These are phyloP conservation scores for Neofusicoccum parvum DNA, from an alignment of 2,329 filamentous ascomycete species.

Conservation along the genomic window DNA sequence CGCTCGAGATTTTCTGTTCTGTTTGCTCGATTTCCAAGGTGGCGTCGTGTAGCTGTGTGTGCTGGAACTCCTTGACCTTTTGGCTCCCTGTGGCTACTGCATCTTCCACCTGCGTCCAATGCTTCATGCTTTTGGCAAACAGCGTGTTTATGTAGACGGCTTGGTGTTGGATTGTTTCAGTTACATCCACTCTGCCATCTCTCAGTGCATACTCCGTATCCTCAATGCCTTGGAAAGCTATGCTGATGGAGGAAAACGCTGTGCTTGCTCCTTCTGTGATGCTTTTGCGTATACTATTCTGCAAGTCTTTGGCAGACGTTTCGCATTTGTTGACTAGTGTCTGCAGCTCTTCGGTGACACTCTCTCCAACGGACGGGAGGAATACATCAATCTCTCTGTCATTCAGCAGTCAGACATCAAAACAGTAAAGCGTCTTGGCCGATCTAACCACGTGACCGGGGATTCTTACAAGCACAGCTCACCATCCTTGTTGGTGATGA, in stretches of 20 bases:
- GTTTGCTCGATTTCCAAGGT: background rate
- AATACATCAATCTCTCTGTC: conserved; percentile 1
- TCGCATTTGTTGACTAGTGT: background rate
- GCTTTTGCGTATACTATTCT: background rate
- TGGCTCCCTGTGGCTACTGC: conserved; percentile 1
- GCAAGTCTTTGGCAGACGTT: background rate
- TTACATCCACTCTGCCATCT: background rate
- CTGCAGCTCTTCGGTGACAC: background rate
- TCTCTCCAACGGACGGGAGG: background rate
- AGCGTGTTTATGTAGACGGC: conserved; percentile 6
- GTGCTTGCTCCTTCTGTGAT: background rate
- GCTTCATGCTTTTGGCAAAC: background rate
- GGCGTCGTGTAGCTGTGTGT: background rate
- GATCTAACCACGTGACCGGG: background rate
- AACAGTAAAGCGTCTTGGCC: background rate
- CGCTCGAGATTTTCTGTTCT: background rate
- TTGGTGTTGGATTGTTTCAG: background rate
- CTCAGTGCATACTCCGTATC: background rate
- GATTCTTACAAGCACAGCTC: conserved; percentile 1
- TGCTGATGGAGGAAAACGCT: background rate
- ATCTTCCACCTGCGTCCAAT: conserved; percentile 2
- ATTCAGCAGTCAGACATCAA: background rate
- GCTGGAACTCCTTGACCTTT: background rate
- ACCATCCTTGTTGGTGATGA: conserved; percentile 8
- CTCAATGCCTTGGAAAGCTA: conserved; percentile 2